These are phyloP conservation scores for Blastocystis sp. DNA, from an alignment of 352 stramenopile genomes.

Conservation along the genomic window DNA sequence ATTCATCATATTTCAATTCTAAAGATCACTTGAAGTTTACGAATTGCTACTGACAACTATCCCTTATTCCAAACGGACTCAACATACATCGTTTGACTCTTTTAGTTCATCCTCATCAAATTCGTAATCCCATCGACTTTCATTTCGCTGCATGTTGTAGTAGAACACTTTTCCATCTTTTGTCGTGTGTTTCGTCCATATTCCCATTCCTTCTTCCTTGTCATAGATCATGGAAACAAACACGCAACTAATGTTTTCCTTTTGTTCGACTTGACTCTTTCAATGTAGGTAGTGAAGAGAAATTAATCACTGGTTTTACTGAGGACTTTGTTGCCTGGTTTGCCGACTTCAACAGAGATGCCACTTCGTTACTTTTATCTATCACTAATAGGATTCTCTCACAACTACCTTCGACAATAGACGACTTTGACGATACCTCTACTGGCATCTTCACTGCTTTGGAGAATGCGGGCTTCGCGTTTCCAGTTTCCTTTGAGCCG, in stretches of 20 bases:
- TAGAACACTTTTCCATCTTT: conserved; percentile 42
- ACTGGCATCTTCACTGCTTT: not conserved
- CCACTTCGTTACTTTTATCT: conserved; percentile 3
- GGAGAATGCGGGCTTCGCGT: not conserved
- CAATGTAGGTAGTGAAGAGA: not conserved
- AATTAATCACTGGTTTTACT: conserved; percentile 1
- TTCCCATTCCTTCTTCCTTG: conserved; percentile 17
- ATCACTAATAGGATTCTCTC: not conserved
- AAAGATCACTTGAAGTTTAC: not conserved
- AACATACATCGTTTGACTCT: not conserved
- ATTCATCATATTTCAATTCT: not conserved
- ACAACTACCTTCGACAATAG: not conserved
- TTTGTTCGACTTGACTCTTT: not conserved
- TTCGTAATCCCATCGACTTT: conserved; percentile 44
- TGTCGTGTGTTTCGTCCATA: conserved; percentile 19
- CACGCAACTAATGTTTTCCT: not conserved
- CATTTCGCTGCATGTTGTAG: conserved; percentile 47
- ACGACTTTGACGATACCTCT: not conserved
- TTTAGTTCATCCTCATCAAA: not conserved
- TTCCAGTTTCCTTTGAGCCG: not conserved
- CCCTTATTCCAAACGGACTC: not conserved
- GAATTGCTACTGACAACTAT: not conserved
- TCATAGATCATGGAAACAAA: conserved; percentile 55
- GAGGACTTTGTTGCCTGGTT: not conserved
- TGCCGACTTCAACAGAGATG: not conserved